A percentile compares a stretch with the other conserved stretches of the same genome.
Conservation (phyloP, 148 eudicot genomes). For the Diospyros lotus region DNA sequence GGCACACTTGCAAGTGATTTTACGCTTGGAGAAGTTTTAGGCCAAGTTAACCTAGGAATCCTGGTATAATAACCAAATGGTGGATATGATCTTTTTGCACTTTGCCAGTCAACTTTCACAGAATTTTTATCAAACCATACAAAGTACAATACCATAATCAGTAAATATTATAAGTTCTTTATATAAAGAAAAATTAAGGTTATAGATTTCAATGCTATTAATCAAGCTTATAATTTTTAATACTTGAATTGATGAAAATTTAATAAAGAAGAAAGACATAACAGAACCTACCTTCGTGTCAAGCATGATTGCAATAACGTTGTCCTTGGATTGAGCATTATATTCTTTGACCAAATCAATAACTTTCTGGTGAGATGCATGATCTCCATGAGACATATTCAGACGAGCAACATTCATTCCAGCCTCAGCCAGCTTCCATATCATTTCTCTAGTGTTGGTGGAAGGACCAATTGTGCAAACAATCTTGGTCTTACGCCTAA, state of each 20-base stretch:
- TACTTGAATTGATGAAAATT: too few relatives aligned
- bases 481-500: conserved; percentile 80
- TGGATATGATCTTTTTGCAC: neutral
- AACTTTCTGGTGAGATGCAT: conserved; percentile 92
- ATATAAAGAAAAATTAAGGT: too few relatives aligned
- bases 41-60: neutral
- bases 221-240: too few relatives aligned
- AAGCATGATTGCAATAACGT: conserved; percentile 95
- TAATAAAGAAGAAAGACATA: neutral
- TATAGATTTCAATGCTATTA: too few relatives aligned
- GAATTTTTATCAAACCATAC: neutral
- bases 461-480: conserved; percentile 99
- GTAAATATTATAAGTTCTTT: too few relatives aligned
- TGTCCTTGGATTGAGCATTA: conserved; percentile 82
- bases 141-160: neutral
- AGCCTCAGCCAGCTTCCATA: conserved; percentile 96
- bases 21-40: too few relatives aligned
- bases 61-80: neutral
- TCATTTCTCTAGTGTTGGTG: conserved; percentile 84
- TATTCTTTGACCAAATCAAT: conserved; percentile 96
- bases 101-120: neutral
- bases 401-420: conserved; percentile 97
- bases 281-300: conserved; percentile 71
- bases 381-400: conserved; percentile 99
- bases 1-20: too few relatives aligned